phyloP scores from a whole-genome alignment of 441 rosid species.

The Mallotus japonicus region DNA sequence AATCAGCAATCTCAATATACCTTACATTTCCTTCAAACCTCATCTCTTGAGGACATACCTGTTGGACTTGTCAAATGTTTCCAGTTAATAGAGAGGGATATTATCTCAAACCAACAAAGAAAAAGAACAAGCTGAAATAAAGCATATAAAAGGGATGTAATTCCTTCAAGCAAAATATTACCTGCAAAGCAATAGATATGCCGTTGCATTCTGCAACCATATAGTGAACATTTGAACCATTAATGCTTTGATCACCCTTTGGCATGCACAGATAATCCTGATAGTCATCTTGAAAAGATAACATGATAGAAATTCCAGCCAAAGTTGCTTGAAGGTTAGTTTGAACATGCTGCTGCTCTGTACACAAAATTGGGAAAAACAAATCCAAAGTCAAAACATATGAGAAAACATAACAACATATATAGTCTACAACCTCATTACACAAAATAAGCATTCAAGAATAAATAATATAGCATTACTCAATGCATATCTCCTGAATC shows the following conservation, averaged over 20 bases:
- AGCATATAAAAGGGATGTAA: conserved; percentile 25
- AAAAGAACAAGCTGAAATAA: conserved; percentile 18
- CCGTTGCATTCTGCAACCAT: conserved; percentile 69
- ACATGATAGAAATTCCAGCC: conserved; percentile 64
- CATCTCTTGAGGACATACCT: conserved; percentile 75
- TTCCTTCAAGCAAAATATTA: conserved; percentile 37
- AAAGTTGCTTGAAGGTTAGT: conserved; percentile 65
- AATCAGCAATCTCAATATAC: conserved; percentile 67
- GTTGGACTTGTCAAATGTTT: conserved; percentile 48
- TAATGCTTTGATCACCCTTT: conserved; percentile 32
- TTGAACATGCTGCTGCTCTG: conserved; percentile 88
- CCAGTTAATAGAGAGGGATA: conserved; percentile 30
- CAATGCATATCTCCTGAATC: conserved; percentile 1
- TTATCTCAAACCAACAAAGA: conserved; percentile 16
- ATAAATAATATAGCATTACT: not conserved
- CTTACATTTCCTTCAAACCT: conserved; percentile 68
- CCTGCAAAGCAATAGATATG: conserved; percentile 68
- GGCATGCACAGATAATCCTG: conserved; percentile 26
- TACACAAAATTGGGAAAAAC: conserved; percentile 19
- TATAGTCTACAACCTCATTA: not conserved
- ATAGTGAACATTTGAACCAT: conserved; percentile 48
- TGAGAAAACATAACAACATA: not conserved
- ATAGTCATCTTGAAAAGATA: conserved; percentile 71
- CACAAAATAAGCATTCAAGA: not conserved
- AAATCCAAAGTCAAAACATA: conserved; percentile 9